Evolutionary conservation across 305 asterid species (phyloP).

Genomic region (Plantago rigida): DNA sequence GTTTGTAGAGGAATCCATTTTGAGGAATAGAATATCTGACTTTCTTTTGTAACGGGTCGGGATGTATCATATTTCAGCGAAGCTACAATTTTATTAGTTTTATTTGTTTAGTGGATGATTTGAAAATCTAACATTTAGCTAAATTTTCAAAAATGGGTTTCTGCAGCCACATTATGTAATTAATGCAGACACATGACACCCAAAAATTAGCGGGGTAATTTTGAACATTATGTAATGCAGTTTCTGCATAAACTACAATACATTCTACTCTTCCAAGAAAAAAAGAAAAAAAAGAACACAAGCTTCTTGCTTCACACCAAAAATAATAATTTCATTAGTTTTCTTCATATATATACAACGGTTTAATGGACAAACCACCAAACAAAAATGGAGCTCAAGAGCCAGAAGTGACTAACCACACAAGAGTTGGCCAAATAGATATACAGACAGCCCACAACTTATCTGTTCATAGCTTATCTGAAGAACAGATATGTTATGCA

Average conservation of each 20-base stretch:
- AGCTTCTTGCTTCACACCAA: not conserved
- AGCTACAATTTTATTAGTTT: too few species aligned
- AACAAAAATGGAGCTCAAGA: not conserved
- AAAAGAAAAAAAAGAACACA: not conserved
- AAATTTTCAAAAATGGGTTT: too few species aligned
- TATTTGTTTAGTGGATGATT: too few species aligned
- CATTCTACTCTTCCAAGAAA: not conserved
- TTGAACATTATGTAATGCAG: too few species aligned
- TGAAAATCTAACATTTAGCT: too few species aligned
- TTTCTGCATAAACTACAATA: not conserved
- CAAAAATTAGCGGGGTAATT: too few species aligned
- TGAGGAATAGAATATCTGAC: too few species aligned
- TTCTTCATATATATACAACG: constrained; percentile 2
- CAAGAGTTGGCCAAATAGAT: not conserved
- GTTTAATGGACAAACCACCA: constrained; percentile 1
- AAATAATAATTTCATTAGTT: not conserved
- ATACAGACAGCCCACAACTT: not conserved
- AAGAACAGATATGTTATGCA: not conserved
- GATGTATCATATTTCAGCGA: too few species aligned
- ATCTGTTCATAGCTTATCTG: not conserved
- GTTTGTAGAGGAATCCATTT: too few species aligned
- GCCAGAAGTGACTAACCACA: not conserved
- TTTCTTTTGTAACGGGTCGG: too few species aligned
- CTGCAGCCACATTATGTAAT: too few species aligned
- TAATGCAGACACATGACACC: too few species aligned